Base-by-base conservation (phyloP, 2,329 filamentous ascomycete genomes). In the Diaporthe helianthi region DNA sequence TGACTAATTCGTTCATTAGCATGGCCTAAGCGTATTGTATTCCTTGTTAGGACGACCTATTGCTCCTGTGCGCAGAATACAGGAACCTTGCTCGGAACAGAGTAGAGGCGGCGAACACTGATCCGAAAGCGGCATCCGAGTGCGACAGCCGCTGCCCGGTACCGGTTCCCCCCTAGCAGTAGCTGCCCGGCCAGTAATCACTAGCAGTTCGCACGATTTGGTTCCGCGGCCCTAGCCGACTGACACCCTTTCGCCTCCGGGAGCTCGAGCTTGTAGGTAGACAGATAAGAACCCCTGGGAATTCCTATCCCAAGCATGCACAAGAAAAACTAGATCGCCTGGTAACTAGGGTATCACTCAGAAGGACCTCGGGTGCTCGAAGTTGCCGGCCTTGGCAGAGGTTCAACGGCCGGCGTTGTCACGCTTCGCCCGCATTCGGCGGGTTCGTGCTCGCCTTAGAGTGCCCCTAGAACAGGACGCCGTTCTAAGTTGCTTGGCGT, bases 61-160 rank as follows among this genome's bases (percentile, higher is more conserved):
- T 31, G 6, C 19, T 47, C 26, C 22, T 12, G 10, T 12, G 3
- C 26, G 58, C 58, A 12, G 9, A 22, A 46, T 2, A 36, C 41
- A 33, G 33, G 6, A 22, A 33, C 6, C 12, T 33, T 13, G 24
- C 2, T 22, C 38, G 24, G n/a, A n/a, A n/a, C n/a, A n/a, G n/a
- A n/a, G 19, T 3, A 15, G 10, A 31, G 17, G 9, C 29, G 13
- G 3, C n/a, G 41, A 47, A 61, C 47, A 8, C 41, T 47, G 26
- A 10, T 17, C 58, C 58, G 58, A 61, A 17, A 24, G 12, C 58
- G 41, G 58, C 58, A 47, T 47, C 58, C 58, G 41, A 36, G 26
- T 19, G 58, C 58, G 58, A 61, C 17, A 61, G 22, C 58, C 58
- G 58, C 26, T 31, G 36, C n/a, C n/a, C 53, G 33, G 53, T 38